phyloP scores from a whole-genome alignment of 176 grass and related monocot genomes.

The Miscanthus lutarioriparius region DNA sequence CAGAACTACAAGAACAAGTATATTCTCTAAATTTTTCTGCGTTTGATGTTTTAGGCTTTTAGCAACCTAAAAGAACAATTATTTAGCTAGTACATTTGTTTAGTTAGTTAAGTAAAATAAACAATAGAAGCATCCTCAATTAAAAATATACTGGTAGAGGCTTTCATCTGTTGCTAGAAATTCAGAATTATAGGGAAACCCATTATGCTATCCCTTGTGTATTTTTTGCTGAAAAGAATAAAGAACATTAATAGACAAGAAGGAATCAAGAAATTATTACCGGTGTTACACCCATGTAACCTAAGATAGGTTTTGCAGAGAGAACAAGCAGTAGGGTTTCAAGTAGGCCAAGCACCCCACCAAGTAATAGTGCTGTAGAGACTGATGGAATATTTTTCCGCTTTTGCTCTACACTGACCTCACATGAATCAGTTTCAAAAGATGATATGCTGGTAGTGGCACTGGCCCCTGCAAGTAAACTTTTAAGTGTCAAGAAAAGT shows the following conservation, averaged over 20 bases:
- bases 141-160: neutral
- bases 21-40: neutral
- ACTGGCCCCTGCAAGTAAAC: constrained; percentile 34
- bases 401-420: constrained; percentile 1
- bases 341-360: constrained; percentile 54
- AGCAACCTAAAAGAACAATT: neutral
- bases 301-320: constrained; percentile 59
- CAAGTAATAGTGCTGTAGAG: constrained; percentile 61
- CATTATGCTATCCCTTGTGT: neutral
- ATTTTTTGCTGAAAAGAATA: neutral
- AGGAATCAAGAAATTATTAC: constrained; percentile 37
- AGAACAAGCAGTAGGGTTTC: constrained; percentile 54
- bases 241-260: neutral
- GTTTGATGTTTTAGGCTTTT: neutral
- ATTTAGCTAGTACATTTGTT: neutral
- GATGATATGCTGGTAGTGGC: neutral
- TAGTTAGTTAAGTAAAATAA: neutral
- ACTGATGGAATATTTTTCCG: constrained; percentile 66
- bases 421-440: constrained; percentile 32
- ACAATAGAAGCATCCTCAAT: neutral
- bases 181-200: neutral
- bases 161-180: neutral
- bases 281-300: constrained; percentile 58
- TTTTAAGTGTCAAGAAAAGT: neutral
- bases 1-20: neutral